phyloP scores from a whole-genome alignment of 1,139 yeast species.

The Geotrichum macrosporum region DNA sequence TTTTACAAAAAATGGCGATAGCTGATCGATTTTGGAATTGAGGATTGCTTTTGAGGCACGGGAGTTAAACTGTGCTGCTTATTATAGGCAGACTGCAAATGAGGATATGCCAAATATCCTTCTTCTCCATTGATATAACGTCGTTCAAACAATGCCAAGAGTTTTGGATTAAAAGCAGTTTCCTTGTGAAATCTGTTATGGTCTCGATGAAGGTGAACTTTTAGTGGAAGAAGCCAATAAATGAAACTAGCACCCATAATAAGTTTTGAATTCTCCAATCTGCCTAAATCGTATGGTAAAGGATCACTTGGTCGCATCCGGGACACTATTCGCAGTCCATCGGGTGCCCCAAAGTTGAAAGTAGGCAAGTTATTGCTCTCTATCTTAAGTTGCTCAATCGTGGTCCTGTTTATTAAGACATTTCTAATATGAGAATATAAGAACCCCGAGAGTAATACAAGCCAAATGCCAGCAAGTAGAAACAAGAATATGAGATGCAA shows the following conservation, averaged over 20 bases:
- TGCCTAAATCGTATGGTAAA: slow-evolving; percentile 36
- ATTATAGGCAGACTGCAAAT: slow-evolving; percentile 3
- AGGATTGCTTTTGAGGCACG: background rate
- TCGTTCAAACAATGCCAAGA: slow-evolving; percentile 1
- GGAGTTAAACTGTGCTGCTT: background rate
- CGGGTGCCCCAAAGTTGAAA: slow-evolving; percentile 27
- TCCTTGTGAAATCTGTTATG: too few species aligned
- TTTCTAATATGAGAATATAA: slow-evolving; percentile 33
- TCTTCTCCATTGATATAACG: slow-evolving; percentile 10
- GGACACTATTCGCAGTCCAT: slow-evolving; percentile 10
- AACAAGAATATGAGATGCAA: slow-evolving; percentile 34
- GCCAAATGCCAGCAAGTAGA: slow-evolving; percentile 29
- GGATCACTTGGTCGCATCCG: slow-evolving; percentile 9
- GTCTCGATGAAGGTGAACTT: too few species aligned
- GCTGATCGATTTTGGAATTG: background rate
- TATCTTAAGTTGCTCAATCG: slow-evolving; percentile 36
- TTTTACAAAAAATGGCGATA: background rate
- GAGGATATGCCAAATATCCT: slow-evolving; percentile 16
- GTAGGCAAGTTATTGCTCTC: slow-evolving; percentile 28
- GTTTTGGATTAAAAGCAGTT: slow-evolving; percentile 5
- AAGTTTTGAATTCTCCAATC: slow-evolving; percentile 12
- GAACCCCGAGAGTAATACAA: slow-evolving; percentile 30
- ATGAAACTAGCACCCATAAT: slow-evolving; percentile 12
- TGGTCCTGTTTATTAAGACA: slow-evolving; percentile 33
- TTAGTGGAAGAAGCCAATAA: slow-evolving; percentile 14